Evolutionary conservation across 2,329 filamentous ascomycete genomes (phyloP), one percentile per base, ranked within the genome.

Genomic region (Exophiala sp.): DNA sequence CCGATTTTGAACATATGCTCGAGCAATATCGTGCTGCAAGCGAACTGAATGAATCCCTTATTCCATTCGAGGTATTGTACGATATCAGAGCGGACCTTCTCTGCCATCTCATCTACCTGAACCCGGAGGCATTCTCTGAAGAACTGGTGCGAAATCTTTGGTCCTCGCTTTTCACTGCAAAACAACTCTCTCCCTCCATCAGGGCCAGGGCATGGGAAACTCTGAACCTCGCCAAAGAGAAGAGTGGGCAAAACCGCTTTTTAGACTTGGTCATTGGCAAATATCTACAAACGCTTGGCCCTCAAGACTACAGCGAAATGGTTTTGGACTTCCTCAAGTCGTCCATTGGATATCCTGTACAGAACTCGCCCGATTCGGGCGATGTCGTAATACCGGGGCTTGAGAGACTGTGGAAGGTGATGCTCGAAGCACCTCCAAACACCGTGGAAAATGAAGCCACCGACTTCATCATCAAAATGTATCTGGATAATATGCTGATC

Each of bases 341-440:
- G 10, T 60, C 53, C n/a, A 49, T 55, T 43, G 50, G 47, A 27
- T 41, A 46, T 16, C 39, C 49, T 24, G 32, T 35, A 4, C 27
- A 50, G 24, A 21, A 13, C 58, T 21, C 73, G 78, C 37, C 60
- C 11, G 63, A 66, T 13, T 55, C 53, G 7, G 68, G 67, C 43
- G 66, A 72, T 40, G 64, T 71, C 22, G 63, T 73, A n/a, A 66
- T 73, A 43, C 71, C 73, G 2, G 73, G 74, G 5, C 72, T 73
- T 55, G 85, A 93, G 59, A 78, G 89, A 50, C 71, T 95, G n/a
- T 95, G 90, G 90, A 80, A 81, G 19, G 80, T 95, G 60, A 81
- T 91, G 27, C 70, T 95, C 46, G 82, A 79, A 13, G 81, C 86
- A 1, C 80, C 81, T 3, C 72, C 78, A 30, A 71, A 77, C 30